Evolutionary conservation across 1,284 basidiomycete genomes (phyloP).

Genomic region (Leccinum proximum): DNA sequence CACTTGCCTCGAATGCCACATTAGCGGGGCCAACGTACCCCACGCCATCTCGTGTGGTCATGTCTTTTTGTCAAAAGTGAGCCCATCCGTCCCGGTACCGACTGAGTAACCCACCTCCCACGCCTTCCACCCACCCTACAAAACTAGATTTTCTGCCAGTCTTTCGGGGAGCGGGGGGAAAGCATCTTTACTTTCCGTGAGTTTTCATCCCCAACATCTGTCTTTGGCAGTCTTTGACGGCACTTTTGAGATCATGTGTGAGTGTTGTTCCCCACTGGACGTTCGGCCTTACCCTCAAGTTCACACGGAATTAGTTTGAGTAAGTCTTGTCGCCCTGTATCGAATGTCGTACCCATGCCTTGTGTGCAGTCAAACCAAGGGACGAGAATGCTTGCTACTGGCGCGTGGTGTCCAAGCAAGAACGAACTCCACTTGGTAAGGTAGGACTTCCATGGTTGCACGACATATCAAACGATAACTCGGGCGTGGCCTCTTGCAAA

Average conservation of each 20-base stretch:
- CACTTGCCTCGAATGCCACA: constrained; percentile 44
- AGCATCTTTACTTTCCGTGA: constrained; percentile 71
- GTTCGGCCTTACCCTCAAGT: background rate
- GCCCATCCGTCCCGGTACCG: constrained; percentile 2
- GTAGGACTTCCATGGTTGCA: constrained; percentile 30
- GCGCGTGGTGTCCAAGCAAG: constrained; percentile 82
- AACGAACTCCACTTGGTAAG: constrained; percentile 76
- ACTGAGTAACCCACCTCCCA: no score
- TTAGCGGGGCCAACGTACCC: constrained; percentile 33
- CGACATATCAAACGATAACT: background rate
- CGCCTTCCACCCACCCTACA: constrained; percentile 58
- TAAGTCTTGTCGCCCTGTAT: constrained; percentile 9
- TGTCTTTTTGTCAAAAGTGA: constrained; percentile 39
- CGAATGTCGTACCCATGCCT: constrained; percentile 6
- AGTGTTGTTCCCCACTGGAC: constrained; percentile 10
- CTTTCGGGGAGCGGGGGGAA: constrained; percentile 81
- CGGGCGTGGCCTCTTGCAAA: constrained; percentile 23
- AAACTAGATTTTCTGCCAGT: constrained; percentile 71
- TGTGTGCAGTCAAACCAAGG: constrained; percentile 60
- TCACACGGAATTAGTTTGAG: constrained; percentile 16
- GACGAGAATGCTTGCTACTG: constrained; percentile 75
- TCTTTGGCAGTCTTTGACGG: constrained; percentile 11
- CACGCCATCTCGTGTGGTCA: constrained; percentile 44
- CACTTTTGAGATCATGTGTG: constrained; percentile 38
- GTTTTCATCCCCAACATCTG: constrained; percentile 26